A percentile compares a stretch with the other conserved stretches of the same genome.
Conservation (phyloP, 2,329 filamentous ascomycete genomes). For the Epichloe sibirici region DNA sequence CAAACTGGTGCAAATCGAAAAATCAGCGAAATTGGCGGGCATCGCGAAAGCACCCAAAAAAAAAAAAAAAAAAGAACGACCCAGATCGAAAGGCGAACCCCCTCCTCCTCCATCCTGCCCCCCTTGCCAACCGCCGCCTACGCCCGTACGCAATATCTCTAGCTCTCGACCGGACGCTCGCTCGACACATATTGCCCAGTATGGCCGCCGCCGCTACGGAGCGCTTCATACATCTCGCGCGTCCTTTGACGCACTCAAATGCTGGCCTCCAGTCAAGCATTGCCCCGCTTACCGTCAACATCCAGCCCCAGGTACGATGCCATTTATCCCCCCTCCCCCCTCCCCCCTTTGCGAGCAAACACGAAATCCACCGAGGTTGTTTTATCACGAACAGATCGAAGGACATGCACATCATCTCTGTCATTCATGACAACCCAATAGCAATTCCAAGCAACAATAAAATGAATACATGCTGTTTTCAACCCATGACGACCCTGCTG, state of each 20-base stretch:
- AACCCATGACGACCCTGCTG: neutral
- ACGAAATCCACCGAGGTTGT: neutral
- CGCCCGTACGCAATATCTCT: slow-evolving; percentile 2
- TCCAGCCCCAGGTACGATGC: slow-evolving; percentile 80
- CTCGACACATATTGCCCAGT: slow-evolving; percentile 32
- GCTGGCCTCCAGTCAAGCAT: slow-evolving; percentile 74
- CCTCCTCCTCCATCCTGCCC: slow-evolving; percentile 7
- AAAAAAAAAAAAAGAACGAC: neutral
- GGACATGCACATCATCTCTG: neutral
- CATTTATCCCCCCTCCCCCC: neutral
- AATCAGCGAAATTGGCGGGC: slow-evolving; percentile 28
- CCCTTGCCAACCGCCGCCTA: slow-evolving; percentile 10
- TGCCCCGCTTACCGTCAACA: slow-evolving; percentile 82
- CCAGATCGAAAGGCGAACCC: neutral
- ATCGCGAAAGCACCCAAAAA: slow-evolving; percentile 16
- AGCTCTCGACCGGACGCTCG: slow-evolving; percentile 6
- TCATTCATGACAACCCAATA: neutral
- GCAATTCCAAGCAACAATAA: neutral
- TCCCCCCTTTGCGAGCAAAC: neutral
- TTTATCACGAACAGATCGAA: neutral
- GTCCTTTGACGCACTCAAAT: slow-evolving; percentile 74
- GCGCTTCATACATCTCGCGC: slow-evolving; percentile 87
- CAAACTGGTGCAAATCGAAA: slow-evolving; percentile 29
- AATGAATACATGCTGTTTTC: neutral
- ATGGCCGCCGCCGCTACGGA: slow-evolving; percentile 70